Base-by-base conservation (phyloP, 306 rosid species). In the Cucurbita moschata region DNA sequence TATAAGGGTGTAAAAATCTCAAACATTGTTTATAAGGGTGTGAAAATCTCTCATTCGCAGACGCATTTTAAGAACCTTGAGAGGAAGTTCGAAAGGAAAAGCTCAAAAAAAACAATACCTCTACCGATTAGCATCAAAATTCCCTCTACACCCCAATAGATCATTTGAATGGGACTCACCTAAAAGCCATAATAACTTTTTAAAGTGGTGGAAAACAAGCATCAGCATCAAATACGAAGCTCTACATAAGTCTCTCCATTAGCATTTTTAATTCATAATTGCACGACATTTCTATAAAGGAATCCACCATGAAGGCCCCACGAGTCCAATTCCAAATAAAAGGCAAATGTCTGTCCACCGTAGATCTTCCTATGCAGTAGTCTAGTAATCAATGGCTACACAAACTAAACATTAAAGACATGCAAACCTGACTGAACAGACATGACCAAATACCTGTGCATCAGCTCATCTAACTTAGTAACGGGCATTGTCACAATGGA, bases 401-500 rank as follows among this genome's bases (percentile, higher is more conserved):
- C 60, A 72, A 68, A 39, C 21, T 38, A 19, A 40, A 61, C 47
- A 38, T 38, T 39, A 6, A 72, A 53, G 76, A 56, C 19, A 13
- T 52, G 38, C 52, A 14, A 55, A 72, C 35, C 4, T 30, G 35
- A 30, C 35, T 30, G 35, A 30, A 30, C 35, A 30, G 35, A n/a
- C 35, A 30, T 30, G 35, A 39, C 37, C 8, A 62, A 15, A 62
- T 64, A 5, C 53, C 81, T 79, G 80, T 73, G 66, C 73, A 76
- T 72, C 86, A 82, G 84, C 78, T 79, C 83, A 81, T 78, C 80
- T 77, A 78, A 30, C 16, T 82, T 78, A 81, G 80, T 80, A 78
- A 71, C 79, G 18, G 81, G 81, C 85, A 85, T 70, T 76, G 88
- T 79, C 84, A 79, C 84, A 86, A 35, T 80, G 89, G 81, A 77